Evolutionary conservation across 257 asterid genomes (phyloP).

Genomic region (Nicotiana knightiana): DNA sequence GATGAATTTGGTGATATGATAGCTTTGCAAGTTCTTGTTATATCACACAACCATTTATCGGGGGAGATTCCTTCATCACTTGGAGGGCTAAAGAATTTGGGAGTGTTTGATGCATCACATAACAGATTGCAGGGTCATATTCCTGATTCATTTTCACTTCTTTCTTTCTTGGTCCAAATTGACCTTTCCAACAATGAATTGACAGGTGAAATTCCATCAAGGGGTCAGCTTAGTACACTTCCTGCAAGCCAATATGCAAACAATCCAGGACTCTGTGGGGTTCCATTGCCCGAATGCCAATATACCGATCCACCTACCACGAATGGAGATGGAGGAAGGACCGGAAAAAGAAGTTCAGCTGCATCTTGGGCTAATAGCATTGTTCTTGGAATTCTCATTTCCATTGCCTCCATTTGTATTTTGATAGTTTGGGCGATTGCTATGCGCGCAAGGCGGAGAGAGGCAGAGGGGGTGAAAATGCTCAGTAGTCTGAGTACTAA

Average conservation of each 20-base stretch:
- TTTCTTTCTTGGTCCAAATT: conserved; percentile 83
- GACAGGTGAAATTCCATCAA: conserved; percentile 80
- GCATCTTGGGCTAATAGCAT: conserved; percentile 75
- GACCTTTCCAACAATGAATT: conserved; percentile 78
- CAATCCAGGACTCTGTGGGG: conserved; percentile 92
- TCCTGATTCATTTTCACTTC: conserved; percentile 72
- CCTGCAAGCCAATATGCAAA: conserved; percentile 79
- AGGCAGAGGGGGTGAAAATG: conserved; percentile 75
- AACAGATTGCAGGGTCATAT: conserved; percentile 82
- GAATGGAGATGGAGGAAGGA: conserved; percentile 11
- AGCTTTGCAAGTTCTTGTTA: conserved; percentile 77
- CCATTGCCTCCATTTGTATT: conserved; percentile 63
- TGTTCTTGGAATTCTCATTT: conserved; percentile 76
- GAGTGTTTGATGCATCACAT: conserved; percentile 92
- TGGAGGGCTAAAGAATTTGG: conserved; percentile 75
- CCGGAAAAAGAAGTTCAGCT: conserved; percentile 23
- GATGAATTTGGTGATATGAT: conserved; percentile 88
- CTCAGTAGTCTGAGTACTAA: conserved; percentile 55
- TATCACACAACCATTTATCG: conserved; percentile 75
- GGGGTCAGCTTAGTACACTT: conserved; percentile 91
- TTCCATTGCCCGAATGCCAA: conserved; percentile 64
- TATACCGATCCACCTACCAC: conserved; percentile 26
- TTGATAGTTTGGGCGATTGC: conserved; percentile 86
- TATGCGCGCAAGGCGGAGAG: conserved; percentile 51
- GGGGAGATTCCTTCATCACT: conserved; percentile 79